These are phyloP conservation scores for Blastomyces parvus DNA, from an alignment of 2,329 filamentous ascomycete species.

Conservation along the genomic window DNA sequence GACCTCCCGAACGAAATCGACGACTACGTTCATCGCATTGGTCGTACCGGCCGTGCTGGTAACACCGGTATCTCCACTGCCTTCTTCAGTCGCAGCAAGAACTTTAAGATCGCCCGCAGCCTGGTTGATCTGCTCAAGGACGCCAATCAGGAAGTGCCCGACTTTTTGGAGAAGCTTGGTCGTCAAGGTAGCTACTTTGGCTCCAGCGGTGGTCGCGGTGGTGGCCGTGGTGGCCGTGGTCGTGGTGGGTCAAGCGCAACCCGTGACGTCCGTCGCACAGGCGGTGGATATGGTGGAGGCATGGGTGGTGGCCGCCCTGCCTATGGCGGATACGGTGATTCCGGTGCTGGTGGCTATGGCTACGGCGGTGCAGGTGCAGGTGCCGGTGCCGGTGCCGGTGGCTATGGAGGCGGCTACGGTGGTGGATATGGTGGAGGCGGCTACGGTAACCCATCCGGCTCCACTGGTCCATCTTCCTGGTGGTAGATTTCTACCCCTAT, in stretches of 20 bases:
- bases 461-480: slow-evolving; percentile 43
- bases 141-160: slow-evolving; percentile 91
- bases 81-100: slow-evolving; percentile 95
- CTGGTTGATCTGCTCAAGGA: slow-evolving; percentile 97
- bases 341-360: slow-evolving; percentile 22
- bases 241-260: slow-evolving; percentile 51
- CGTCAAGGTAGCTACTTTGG: slow-evolving; percentile 80
- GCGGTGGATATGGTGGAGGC: slow-evolving; percentile 31
- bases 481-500: slow-evolving; percentile 27
- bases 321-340: slow-evolving; percentile 23
- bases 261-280: slow-evolving; percentile 76
- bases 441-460: slow-evolving; percentile 42
- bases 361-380: slow-evolving; percentile 23
- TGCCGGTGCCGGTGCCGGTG: slow-evolving; percentile 21
- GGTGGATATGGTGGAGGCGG: slow-evolving; percentile 13
- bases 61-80: slow-evolving; percentile 98
- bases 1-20: slow-evolving; percentile 98
- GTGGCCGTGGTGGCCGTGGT: slow-evolving; percentile 57
- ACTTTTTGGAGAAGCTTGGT: slow-evolving; percentile 93
- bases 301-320: slow-evolving; percentile 27
- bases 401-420: slow-evolving; percentile 27
- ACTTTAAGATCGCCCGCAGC: slow-evolving; percentile 94
- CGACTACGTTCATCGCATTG: slow-evolving; percentile 97
- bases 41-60: slow-evolving; percentile 98
- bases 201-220: slow-evolving; percentile 56